Percentiles rank a stretch among this genome's conserved stretches.
Evolutionary conservation across 2,329 filamentous ascomycete genomes (phyloP).

Genomic region (Talaromyces sp.): DNA sequence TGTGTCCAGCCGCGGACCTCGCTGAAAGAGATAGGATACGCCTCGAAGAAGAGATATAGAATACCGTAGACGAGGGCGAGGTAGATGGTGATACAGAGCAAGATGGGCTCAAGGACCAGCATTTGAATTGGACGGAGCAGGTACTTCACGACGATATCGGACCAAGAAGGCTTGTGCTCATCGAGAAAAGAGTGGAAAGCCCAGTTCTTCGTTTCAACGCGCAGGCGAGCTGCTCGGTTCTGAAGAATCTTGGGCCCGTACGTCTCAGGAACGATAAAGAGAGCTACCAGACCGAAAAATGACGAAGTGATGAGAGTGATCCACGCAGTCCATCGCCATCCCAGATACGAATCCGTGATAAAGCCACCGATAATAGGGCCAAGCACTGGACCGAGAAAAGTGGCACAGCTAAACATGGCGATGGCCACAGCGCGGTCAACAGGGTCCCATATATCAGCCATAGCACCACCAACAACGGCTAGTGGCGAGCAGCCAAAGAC

Average conservation of each 20-base stretch:
- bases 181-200: constrained; percentile 50
- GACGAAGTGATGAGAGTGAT: constrained; percentile 55
- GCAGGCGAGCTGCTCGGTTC: constrained; percentile 51
- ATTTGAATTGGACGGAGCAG: constrained; percentile 50
- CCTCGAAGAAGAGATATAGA: constrained; percentile 44
- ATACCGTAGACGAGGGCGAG: constrained; percentile 44
- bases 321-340: constrained; percentile 63
- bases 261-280: constrained; percentile 56
- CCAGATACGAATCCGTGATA: constrained; percentile 52
- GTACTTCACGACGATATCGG: constrained; percentile 48
- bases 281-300: constrained; percentile 45
- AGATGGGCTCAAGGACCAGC: constrained; percentile 53
- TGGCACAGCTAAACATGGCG: constrained; percentile 48
- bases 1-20: constrained; percentile 41
- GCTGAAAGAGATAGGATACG: constrained; percentile 45
- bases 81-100: constrained; percentile 51
- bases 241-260: constrained; percentile 54
- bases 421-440: constrained; percentile 52
- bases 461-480: constrained; percentile 53
- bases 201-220: constrained; percentile 53
- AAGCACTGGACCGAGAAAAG: constrained; percentile 54
- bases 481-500: constrained; percentile 54
- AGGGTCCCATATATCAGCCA: constrained; percentile 55
- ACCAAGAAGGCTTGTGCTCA: constrained; percentile 43
- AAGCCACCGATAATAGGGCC: constrained; percentile 57